These are phyloP conservation scores for Typha latifolia DNA, from an alignment of 176 grass and related monocot species.

Conservation along the genomic window DNA sequence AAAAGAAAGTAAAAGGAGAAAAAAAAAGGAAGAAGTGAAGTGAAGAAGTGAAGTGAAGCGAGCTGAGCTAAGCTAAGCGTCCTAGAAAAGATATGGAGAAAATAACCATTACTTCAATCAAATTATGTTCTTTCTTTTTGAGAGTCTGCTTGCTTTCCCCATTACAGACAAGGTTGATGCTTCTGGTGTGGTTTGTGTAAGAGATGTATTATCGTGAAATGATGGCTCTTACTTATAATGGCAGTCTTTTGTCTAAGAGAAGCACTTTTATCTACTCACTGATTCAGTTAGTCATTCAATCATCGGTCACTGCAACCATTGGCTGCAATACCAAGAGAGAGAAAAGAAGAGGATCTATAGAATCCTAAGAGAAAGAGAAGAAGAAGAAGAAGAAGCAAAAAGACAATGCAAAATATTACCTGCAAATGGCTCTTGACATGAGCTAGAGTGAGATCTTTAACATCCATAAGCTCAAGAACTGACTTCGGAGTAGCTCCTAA, in stretches of 20 bases:
- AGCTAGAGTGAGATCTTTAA: conserved; percentile 50
- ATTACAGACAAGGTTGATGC: no score
- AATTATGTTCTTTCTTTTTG: not conserved
- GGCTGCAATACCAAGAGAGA: not conserved
- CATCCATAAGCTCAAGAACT: conserved; percentile 49
- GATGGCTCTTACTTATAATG: no score
- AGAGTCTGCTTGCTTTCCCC: no score
- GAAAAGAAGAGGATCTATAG: not conserved
- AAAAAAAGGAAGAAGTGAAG: no score
- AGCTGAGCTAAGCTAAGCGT: not conserved
- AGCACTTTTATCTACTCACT: not conserved
- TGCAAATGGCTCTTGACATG: conserved; percentile 48
- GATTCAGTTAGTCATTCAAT: not conserved
- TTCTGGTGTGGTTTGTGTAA: no score
- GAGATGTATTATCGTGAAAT: no score
- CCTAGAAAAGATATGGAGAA: conserved; percentile 5
- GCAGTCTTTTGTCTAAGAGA: no score
- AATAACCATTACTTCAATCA: not conserved
- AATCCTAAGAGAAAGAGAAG: not conserved
- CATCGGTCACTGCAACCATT: not conserved
- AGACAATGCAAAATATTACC: conserved; percentile 8
- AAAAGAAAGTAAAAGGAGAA: no score
- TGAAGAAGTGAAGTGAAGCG: no score
- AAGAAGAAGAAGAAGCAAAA: not conserved
- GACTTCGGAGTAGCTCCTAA: conserved; percentile 43